Conservation (phyloP, 352 stramenopile species). For the Blastocystis sp. region DNA sequence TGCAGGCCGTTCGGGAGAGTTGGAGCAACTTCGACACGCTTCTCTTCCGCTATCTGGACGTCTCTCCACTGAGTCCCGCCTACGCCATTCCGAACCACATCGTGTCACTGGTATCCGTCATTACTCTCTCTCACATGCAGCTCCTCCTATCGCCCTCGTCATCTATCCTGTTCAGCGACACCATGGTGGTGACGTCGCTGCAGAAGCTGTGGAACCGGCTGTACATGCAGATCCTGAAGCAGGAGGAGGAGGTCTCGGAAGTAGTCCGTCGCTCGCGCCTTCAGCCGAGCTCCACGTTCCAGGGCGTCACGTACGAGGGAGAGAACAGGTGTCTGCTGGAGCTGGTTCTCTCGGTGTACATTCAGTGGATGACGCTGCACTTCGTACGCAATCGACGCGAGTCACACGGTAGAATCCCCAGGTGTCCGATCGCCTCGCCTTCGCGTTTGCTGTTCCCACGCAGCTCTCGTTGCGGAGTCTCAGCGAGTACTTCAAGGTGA, state of each 20-base stretch:
- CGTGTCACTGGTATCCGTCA: background rate
- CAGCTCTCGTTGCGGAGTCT: slow-evolving; percentile 37
- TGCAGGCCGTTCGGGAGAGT: background rate
- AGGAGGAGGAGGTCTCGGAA: background rate
- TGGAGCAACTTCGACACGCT: background rate
- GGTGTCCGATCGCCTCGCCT: slow-evolving; percentile 6
- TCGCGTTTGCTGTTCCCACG: background rate
- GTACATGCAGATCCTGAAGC: background rate
- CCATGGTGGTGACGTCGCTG: background rate
- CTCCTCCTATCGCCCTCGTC: background rate
- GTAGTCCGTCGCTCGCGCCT: background rate
- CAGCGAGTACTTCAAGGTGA: slow-evolving; percentile 12
- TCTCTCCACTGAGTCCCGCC: background rate
- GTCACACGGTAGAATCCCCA: background rate
- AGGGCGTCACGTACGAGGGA: background rate
- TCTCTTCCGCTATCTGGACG: background rate
- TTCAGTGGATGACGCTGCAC: background rate
- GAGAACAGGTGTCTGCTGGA: background rate
- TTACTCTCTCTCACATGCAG: background rate
- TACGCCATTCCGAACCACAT: background rate
- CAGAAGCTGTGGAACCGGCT: slow-evolving; percentile 8
- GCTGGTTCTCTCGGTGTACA: background rate
- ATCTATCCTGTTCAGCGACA: background rate
- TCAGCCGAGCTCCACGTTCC: background rate
- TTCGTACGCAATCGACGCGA: background rate